phyloP scores from a whole-genome alignment of 768 basidiomycete genomes.

The Sarcodon sp. region DNA sequence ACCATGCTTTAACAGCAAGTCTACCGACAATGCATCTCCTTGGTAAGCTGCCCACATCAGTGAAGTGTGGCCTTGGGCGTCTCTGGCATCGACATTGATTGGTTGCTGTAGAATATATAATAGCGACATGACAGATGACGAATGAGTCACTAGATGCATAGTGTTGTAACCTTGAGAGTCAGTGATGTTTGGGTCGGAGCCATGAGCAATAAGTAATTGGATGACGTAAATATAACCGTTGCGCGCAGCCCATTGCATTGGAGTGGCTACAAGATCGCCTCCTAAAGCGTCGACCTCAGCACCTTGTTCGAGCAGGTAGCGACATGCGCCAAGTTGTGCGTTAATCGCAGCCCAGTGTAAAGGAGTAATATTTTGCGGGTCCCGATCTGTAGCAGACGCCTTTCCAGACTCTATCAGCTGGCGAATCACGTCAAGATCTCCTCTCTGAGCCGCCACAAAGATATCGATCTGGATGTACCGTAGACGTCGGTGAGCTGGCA shows the following conservation, averaged over 20 bases:
- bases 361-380: constrained; percentile 86
- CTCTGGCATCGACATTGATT: constrained; percentile 80
- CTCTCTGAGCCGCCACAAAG: constrained; percentile 80
- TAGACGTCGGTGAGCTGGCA: not conserved
- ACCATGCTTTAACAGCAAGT: constrained; percentile 77
- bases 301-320: constrained; percentile 80
- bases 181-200: constrained; percentile 82
- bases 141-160: constrained; percentile 91
- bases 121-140: constrained; percentile 88
- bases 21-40: constrained; percentile 92
- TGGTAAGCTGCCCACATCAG: constrained; percentile 99
- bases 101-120: constrained; percentile 90
- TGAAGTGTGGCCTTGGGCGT: constrained; percentile 86
- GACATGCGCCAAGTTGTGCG: constrained; percentile 81
- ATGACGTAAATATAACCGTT: constrained; percentile 96
- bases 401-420: constrained; percentile 59
- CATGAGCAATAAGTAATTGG: constrained; percentile 79
- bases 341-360: constrained; percentile 99
- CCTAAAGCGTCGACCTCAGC: constrained; percentile 92
- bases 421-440: constrained; percentile 56
- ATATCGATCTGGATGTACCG: constrained; percentile 36
- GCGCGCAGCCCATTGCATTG: constrained; percentile 96
- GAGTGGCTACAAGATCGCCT: constrained; percentile 88
- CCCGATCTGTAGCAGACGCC: constrained; percentile 65
- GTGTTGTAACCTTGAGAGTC: constrained; percentile 97